Conservation (phyloP, 805 yeast species). For the Ogataea minuta region DNA sequence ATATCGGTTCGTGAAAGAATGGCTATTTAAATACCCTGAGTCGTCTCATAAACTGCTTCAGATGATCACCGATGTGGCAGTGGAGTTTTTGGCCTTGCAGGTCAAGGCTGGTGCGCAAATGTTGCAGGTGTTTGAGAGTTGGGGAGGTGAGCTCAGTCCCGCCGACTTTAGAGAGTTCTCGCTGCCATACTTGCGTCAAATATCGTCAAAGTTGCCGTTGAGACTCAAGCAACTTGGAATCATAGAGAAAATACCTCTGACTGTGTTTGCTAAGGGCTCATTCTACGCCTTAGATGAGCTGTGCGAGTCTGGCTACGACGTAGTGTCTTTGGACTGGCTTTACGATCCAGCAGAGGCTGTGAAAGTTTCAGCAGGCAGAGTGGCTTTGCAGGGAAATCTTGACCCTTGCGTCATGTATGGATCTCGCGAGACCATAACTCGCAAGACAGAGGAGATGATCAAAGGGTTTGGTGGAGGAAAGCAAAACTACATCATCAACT, state of each 20-base stretch:
- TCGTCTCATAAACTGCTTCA: slow-evolving; percentile 69
- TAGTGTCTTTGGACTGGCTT: slow-evolving; percentile 92
- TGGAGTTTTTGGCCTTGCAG: slow-evolving; percentile 91
- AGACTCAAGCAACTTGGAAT: slow-evolving; percentile 73
- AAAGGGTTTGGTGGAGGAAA: slow-evolving; percentile 92
- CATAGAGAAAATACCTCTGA: slow-evolving; percentile 72
- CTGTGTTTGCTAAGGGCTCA: slow-evolving; percentile 93
- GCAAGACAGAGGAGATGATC: slow-evolving; percentile 85
- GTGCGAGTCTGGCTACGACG: slow-evolving; percentile 77
- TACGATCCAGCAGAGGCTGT: slow-evolving; percentile 85
- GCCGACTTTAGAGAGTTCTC: slow-evolving; percentile 84
- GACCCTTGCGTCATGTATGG: slow-evolving; percentile 97
- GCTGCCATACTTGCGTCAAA: slow-evolving; percentile 81
- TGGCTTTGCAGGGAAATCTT: slow-evolving; percentile 87
- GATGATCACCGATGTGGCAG: slow-evolving; percentile 79
- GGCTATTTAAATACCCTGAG: slow-evolving; percentile 81
- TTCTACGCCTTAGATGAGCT: slow-evolving; percentile 93
- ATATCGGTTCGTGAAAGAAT: slow-evolving; percentile 86
- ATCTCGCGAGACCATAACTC: slow-evolving; percentile 71
- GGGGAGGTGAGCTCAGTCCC: slow-evolving; percentile 97
- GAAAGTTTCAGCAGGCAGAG: slow-evolving; percentile 67
- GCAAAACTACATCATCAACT: slow-evolving; percentile 85
- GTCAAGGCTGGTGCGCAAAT: slow-evolving; percentile 98
- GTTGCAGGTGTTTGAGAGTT: slow-evolving; percentile 93
- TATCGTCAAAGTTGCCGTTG: slow-evolving; percentile 62